Base-by-base conservation (phyloP, 2,329 filamentous ascomycete genomes). In the Trichoderma cornu-damae region DNA sequence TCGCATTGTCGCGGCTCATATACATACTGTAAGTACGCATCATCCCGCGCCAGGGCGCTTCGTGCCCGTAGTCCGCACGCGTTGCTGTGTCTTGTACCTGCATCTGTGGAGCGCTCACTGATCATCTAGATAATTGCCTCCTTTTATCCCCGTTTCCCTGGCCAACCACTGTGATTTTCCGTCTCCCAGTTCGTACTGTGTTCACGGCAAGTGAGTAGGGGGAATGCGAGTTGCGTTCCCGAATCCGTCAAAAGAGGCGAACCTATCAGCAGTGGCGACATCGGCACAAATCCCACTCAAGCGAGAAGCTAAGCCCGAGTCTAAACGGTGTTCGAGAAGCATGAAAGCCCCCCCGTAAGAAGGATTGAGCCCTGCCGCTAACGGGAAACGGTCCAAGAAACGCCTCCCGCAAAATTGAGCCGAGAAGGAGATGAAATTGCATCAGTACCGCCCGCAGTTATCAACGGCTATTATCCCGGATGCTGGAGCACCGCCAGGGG, bases 61-160 rank as follows among this genome's bases (percentile, higher is more conserved):
- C 28, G 11, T 28, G 14, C 24, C 22, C 40, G 22, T 5, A 34
- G 30, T 37, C n/a, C 42, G 43, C 38, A 48, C 42, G 48, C 30
- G 38, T 56, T 22, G n/a, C 22, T 47, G 52, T 43, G 32, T n/a
- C 28, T 42, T n/a, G 54, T 57, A 57, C 54, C 54, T 57, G 54
- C 54, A 57, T 57, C 34, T 49, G 37, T 56, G 52, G 52, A 56
- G 37, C 46, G 9, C 28, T 40, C 26, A 34, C 8, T 38, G 34
- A 11, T 26, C 44, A 50, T n/a, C 14, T 30, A 50, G n/a, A n/a
- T n/a, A n/a, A n/a, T 49, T 50, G 54, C 44, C n/a, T n/a, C 28
- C 34, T 32, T 43, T 9, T 35, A 16, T 50, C 18, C 46, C 46
- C 37, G 28, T 16, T 49, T 18, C 12, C 22, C 12, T 22, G 24